These are phyloP conservation scores for Rhizoclosmatium globosum DNA, from an alignment of 192 early-diverging fungal species.

Conservation along the genomic window DNA sequence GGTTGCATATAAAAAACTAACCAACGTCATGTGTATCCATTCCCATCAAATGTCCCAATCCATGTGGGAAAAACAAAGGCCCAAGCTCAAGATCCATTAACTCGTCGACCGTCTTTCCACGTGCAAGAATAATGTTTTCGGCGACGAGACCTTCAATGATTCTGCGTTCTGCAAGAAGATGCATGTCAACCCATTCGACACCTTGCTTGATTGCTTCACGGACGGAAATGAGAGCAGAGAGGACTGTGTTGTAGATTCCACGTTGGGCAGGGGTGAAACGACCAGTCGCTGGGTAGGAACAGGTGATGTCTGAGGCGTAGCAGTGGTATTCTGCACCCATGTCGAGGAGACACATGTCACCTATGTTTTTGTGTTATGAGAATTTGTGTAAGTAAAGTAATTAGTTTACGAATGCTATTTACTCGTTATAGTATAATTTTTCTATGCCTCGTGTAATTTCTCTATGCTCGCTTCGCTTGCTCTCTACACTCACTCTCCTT, in stretches of 20 bases:
- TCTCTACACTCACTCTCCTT: too few relatives aligned
- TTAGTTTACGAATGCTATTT: too few relatives aligned
- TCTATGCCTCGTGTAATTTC: too few relatives aligned
- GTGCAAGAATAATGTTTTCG: constrained; percentile 69
- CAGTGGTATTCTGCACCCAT: constrained; percentile 69
- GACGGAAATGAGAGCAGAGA: constrained; percentile 83
- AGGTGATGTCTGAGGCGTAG: constrained; percentile 92
- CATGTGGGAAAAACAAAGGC: constrained; percentile 90
- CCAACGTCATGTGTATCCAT: constrained; percentile 61
- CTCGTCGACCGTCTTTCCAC: constrained; percentile 62
- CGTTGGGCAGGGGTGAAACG: constrained; percentile 74
- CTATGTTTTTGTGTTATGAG: background rate
- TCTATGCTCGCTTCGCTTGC: too few relatives aligned
- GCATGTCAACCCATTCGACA: constrained; percentile 88
- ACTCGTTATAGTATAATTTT: too few relatives aligned
- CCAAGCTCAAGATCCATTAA: constrained; percentile 73
- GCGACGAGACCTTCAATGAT: constrained; percentile 73
- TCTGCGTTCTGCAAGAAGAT: constrained; percentile 69
- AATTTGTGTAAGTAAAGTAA: too few relatives aligned
- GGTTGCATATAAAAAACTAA: too few relatives aligned
- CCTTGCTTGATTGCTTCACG: constrained; percentile 70
- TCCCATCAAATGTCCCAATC: constrained; percentile 89
- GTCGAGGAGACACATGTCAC: constrained; percentile 69
- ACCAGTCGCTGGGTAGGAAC: constrained; percentile 83
- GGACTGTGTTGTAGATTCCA: constrained; percentile 80